Base-by-base conservation (phyloP, 2,329 filamentous ascomycete species). In the Fusarium burgessii region DNA sequence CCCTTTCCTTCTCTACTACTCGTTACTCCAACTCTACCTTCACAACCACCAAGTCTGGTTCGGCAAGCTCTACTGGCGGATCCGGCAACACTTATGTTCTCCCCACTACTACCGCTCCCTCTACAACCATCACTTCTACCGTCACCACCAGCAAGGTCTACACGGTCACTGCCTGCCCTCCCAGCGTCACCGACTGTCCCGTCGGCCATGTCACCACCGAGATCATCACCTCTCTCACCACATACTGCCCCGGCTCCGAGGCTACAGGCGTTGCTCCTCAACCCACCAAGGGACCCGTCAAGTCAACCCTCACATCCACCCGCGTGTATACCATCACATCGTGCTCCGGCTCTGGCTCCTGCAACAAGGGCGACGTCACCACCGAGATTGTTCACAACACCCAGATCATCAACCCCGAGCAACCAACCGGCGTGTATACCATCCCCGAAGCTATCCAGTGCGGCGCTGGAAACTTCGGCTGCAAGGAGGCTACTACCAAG, bases 301-400 rank as follows among this genome's bases (percentile, higher is more conserved):
- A 82, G 57, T 80, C 79, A 29, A 80, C 85, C 75, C 78, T 88
- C 80, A 88, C 84, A 81, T 80, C 83, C 73, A 89, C 87, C 69
- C 83, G 83, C 75, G 82, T 87, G 77, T 81, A 86, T 74, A 90
- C 87, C 78, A 81, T 89, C 81, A 89, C 86, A 76, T 84, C 84
- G 41, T 90, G 88, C 83, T 83, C 82, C 47, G 84, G 87, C 50
- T 83, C 84, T 58, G 87, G 58, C 17, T 49, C 71, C 17, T 78
- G 76, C 62, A 40, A 46, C 62, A 72, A 73, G 60, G 68, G 61
- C 27, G 60, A 63, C 14, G 50, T 73, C 23, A 71, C 66, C 4
- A 74, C 78, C 14, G 70, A 78, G 57, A 63, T 77, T 11, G 33
- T 77, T 15, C 70, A 71, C 14, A 62, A 68, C 10, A 77, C 76